phyloP scores from a whole-genome alignment of 2,329 filamentous ascomycete genomes.

The Helicocarpus griseus region DNA sequence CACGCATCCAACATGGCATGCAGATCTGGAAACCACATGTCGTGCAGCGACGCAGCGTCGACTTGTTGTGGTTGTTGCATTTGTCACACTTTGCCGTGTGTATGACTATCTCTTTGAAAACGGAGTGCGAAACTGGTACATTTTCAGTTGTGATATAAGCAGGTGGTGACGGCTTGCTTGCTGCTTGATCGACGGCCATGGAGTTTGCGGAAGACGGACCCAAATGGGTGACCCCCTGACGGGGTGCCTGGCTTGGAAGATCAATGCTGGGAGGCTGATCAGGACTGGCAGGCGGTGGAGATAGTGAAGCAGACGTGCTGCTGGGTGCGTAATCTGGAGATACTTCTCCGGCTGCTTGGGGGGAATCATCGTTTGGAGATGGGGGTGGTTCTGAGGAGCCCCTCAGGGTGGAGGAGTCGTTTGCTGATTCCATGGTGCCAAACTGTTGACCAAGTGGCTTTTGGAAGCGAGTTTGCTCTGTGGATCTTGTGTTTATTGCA shows the following conservation, averaged over 20 bases:
- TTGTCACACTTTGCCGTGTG: slow-evolving; percentile 31
- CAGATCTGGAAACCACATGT: slow-evolving; percentile 29
- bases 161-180: too few species aligned
- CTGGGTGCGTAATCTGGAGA: background rate
- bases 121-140: slow-evolving; percentile 14
- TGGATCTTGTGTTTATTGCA: background rate
- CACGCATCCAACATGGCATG: slow-evolving; percentile 19
- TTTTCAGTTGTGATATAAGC: too few species aligned
- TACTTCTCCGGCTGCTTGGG: background rate
- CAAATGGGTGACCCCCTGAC: background rate
- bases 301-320: background rate
- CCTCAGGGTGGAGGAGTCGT: background rate
- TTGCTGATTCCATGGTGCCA: background rate
- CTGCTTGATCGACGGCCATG: background rate
- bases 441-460: background rate
- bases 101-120: slow-evolving; percentile 21
- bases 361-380: background rate
- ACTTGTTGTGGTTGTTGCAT: slow-evolving; percentile 25
- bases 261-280: background rate
- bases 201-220: background rate
- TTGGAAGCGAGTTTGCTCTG: too few species aligned
- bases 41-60: slow-evolving; percentile 24
- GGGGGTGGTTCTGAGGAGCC: background rate
- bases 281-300: background rate
- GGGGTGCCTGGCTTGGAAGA: background rate